Evolutionary conservation across 2,329 filamentous ascomycete species (phyloP).

Genomic region (Cercospora sp.): DNA sequence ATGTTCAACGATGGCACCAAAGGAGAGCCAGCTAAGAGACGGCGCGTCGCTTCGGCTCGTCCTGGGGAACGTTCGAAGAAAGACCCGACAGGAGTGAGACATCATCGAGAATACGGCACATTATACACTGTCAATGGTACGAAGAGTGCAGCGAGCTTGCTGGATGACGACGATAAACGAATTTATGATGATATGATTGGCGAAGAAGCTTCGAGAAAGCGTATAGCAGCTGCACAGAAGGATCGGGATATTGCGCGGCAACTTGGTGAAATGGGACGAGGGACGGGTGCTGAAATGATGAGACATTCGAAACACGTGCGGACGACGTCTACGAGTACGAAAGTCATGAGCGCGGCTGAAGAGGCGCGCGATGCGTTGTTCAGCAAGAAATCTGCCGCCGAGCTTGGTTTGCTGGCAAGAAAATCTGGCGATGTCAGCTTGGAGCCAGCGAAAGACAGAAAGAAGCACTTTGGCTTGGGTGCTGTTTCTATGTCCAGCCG

Average conservation of each 20-base stretch:
- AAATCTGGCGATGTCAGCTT: slow-evolving; percentile 47
- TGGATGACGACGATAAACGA: slow-evolving; percentile 64
- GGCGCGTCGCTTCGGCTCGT: slow-evolving; percentile 17
- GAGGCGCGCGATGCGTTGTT: slow-evolving; percentile 30
- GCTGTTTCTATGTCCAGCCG: slow-evolving; percentile 32
- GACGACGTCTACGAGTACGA: slow-evolving; percentile 21
- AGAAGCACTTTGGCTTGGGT: slow-evolving; percentile 40
- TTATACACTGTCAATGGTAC: slow-evolving; percentile 45
- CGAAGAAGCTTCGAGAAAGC: slow-evolving; percentile 66
- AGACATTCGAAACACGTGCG: slow-evolving; percentile 36
- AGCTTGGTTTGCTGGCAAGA: slow-evolving; percentile 48
- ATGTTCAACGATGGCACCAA: slow-evolving; percentile 46
- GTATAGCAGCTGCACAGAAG: slow-evolving; percentile 66
- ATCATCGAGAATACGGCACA: slow-evolving; percentile 58
- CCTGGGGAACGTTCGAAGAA: slow-evolving; percentile 24
- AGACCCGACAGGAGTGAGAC: slow-evolving; percentile 48
- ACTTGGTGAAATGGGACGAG: slow-evolving; percentile 63
- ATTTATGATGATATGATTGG: slow-evolving; percentile 54
- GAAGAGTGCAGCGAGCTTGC: slow-evolving; percentile 58
- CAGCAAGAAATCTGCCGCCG: slow-evolving; percentile 34
- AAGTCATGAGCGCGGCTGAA: slow-evolving; percentile 17
- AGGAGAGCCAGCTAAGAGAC: slow-evolving; percentile 17
- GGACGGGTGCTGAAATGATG: slow-evolving; percentile 73
- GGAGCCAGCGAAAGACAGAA: slow-evolving; percentile 47
- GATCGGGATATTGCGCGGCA: slow-evolving; percentile 72